Base-by-base conservation (phyloP, 2,329 filamentous ascomycete species). In the Dothidotthia symphoricarpi region DNA sequence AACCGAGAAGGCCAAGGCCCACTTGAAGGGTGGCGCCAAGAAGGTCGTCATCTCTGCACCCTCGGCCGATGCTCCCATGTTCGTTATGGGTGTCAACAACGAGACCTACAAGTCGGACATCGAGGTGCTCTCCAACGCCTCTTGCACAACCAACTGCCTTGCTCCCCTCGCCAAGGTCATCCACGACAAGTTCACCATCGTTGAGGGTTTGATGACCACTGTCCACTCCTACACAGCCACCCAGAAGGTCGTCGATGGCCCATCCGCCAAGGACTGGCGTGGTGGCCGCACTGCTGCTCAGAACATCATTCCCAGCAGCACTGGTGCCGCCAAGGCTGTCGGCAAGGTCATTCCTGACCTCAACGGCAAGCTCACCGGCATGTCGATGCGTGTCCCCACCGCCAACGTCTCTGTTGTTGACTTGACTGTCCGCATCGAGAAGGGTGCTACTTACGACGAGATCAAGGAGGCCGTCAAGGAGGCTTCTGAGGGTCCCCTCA, bases 141-240 rank as follows among this genome's bases (percentile, higher is more conserved):
- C 93, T 63, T 97, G 93, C 88, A 98, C 93, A 73, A 97, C 93
- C 81, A 98, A 98, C 88, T 97, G 93, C 85, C 78, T 98, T 75
- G 93, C 93, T 73, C 93, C 93, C 71, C 86, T 98, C 56, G 93
- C 93, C 79, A 98, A 97, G 87, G 89, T 97, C 69, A 83, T 98
- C 78, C 79, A 98, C 83, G 91, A 97, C 82, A 94, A 96, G 75
- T 98, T 85, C 80, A 85, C 80, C 74, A 93, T 98, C 71, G 75
- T 96, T 68, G 93, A 98, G 83, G 93, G 91, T 82, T 85, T 97
- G 66, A 98, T 98, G 93, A 97, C 93, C 76, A 98, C 93, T 61
- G 83, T 97, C 73, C 93, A 98, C 86, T 96, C 93, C 66, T 97
- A 97, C 86, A 97, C 93, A 64, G 93, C 93, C 67, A 97, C 93